Evolutionary conservation across 768 basidiomycete genomes (phyloP).

Genomic region (Podaxis sp.): DNA sequence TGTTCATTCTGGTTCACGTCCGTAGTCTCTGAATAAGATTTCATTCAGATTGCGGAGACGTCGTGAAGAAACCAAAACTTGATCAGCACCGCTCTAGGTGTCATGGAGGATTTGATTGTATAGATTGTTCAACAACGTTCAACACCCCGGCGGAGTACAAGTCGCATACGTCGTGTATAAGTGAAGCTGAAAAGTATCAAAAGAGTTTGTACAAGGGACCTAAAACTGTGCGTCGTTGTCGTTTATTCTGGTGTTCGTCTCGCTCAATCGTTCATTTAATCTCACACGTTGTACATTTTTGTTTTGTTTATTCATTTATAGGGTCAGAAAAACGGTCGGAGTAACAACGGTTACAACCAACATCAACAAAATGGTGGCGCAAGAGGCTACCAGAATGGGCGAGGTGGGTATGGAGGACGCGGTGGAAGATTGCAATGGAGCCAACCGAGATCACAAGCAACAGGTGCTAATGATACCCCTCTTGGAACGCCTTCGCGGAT

Average conservation of each 20-base stretch:
- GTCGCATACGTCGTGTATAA: constrained; percentile 79
- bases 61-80: constrained; percentile 92
- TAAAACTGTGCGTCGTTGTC: constrained; percentile 43
- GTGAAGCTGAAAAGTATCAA: constrained; percentile 93
- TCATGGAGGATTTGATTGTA: constrained; percentile 71
- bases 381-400: background rate
- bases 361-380: background rate
- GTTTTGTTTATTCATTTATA: background rate
- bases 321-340: background rate
- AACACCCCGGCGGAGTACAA: constrained; percentile 75
- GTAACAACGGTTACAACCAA: background rate
- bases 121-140: constrained; percentile 90
- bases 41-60: constrained; percentile 69
- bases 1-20: background rate
- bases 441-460: constrained; percentile 29
- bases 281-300: too few relatives aligned
- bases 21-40: background rate
- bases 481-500: constrained; percentile 58
- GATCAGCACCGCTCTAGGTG: constrained; percentile 73
- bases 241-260: background rate
- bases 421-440: constrained; percentile 23
- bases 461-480: constrained; percentile 73
- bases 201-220: constrained; percentile 82
- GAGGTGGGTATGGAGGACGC: constrained; percentile 10
- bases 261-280: background rate